These are phyloP conservation scores for Candida sojae DNA, from an alignment of 1,139 yeast genomes.

Conservation along the genomic window DNA sequence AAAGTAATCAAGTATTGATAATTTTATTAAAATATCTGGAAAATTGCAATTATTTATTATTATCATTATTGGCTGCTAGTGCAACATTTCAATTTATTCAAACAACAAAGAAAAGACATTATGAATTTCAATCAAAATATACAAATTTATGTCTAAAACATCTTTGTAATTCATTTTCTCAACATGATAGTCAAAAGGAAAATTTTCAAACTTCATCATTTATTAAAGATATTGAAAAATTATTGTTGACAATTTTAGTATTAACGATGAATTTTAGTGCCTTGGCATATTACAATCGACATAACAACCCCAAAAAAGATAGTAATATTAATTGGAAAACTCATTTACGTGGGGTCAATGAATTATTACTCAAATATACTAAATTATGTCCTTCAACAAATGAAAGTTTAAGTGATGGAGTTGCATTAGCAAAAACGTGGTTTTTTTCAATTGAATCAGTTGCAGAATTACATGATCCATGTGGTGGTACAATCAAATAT, in stretches of 20 bases:
- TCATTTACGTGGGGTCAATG: conserved; percentile 44
- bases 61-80: conserved; percentile 36
- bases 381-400: conserved; percentile 18
- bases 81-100: conserved; percentile 41
- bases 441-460: conserved; percentile 44
- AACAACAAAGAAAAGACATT: conserved; percentile 32
- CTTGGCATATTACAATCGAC: conserved; percentile 14
- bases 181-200: conserved; percentile 12
- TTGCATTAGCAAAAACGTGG: conserved; percentile 49
- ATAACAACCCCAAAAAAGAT: background rate
- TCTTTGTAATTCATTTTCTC: conserved; percentile 34
- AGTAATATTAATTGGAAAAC: conserved; percentile 30
- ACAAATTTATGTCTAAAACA: conserved; percentile 32
- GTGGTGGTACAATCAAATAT: conserved; percentile 33
- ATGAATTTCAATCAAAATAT: conserved; percentile 31
- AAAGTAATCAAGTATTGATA: conserved; percentile 35
- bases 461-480: conserved; percentile 33
- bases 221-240: conserved; percentile 36
- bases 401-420: conserved; percentile 29
- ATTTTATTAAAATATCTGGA: conserved; percentile 35
- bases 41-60: conserved; percentile 37
- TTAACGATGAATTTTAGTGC: conserved; percentile 42
- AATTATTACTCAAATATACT: conserved; percentile 35
- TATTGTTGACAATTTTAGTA: conserved; percentile 39
- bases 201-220: conserved; percentile 12